Evolutionary conservation across 106 monocot genomes (phyloP).

Genomic region (Iris macrosiphon): DNA sequence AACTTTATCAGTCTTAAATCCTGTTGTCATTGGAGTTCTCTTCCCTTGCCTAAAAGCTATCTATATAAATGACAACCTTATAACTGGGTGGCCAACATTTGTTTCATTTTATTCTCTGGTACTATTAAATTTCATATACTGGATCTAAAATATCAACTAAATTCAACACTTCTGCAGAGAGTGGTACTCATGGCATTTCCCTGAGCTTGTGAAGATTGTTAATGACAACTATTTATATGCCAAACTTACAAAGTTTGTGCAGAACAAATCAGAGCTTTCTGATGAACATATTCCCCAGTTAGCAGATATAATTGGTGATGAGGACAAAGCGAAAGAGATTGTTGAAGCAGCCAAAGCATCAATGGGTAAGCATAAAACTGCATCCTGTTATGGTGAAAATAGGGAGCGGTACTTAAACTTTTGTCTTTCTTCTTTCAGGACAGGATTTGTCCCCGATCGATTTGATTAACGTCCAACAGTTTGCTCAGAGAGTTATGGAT

Average conservation of each 20-base stretch:
- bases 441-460: slow-evolving; percentile 84
- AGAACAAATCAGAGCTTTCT: slow-evolving; percentile 68
- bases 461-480: slow-evolving; percentile 82
- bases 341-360: slow-evolving; percentile 96
- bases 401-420: not conserved
- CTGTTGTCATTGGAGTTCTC: too few relatives aligned
- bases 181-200: slow-evolving; percentile 97
- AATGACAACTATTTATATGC: slow-evolving; percentile 93
- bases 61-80: too few relatives aligned
- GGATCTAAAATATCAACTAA: not conserved
- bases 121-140: too few relatives aligned
- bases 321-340: slow-evolving; percentile 85
- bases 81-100: too few relatives aligned
- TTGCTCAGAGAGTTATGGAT: slow-evolving; percentile 77
- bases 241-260: slow-evolving; percentile 66
- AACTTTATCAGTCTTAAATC: too few relatives aligned
- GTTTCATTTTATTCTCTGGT: too few relatives aligned
- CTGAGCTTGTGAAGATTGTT: slow-evolving; percentile 76
- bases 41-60: too few relatives aligned
- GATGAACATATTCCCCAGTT: slow-evolving; percentile 57
- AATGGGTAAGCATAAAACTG: slow-evolving; percentile 62
- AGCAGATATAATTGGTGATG: slow-evolving; percentile 80
- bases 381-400: not conserved
- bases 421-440: slow-evolving; percentile 37
- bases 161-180: slow-evolving; percentile 41